Conservation (phyloP, 345 rosid species). For the Ricinus communis region DNA sequence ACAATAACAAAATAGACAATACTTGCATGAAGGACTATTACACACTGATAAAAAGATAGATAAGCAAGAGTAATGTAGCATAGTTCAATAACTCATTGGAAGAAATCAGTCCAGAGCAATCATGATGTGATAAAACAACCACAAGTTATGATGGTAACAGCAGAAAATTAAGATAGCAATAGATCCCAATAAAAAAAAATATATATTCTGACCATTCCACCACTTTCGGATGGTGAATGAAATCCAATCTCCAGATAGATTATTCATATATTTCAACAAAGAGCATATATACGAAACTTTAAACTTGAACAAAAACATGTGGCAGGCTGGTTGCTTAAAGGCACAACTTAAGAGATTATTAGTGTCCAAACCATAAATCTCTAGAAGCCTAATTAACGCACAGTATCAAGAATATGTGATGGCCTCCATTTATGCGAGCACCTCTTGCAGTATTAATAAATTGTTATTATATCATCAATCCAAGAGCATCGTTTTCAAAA, state of each 20-base stretch:
- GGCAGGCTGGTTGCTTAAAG: too few relatives aligned
- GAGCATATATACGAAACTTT: background rate
- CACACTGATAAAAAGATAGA: background rate
- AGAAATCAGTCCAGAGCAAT: background rate
- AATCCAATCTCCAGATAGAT: background rate
- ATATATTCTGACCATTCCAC: background rate
- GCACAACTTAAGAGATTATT: background rate
- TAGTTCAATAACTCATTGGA: background rate
- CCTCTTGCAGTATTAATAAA: background rate
- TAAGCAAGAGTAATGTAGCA: background rate
- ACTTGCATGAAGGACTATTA: background rate
- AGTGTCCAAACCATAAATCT: background rate
- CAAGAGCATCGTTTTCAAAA: background rate
- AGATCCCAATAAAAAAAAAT: background rate
- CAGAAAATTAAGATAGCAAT: background rate
- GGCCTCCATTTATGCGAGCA: background rate
- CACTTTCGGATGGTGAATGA: background rate
- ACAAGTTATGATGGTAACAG: background rate
- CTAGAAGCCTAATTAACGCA: background rate
- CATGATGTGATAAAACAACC: background rate
- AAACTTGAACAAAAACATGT: background rate
- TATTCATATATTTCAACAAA: background rate
- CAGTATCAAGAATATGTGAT: background rate
- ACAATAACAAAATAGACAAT: constrained; percentile 2
- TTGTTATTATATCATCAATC: background rate